Base-by-base conservation (phyloP, 495 filamentous ascomycete species). In the Aspergillus ellipticus region DNA sequence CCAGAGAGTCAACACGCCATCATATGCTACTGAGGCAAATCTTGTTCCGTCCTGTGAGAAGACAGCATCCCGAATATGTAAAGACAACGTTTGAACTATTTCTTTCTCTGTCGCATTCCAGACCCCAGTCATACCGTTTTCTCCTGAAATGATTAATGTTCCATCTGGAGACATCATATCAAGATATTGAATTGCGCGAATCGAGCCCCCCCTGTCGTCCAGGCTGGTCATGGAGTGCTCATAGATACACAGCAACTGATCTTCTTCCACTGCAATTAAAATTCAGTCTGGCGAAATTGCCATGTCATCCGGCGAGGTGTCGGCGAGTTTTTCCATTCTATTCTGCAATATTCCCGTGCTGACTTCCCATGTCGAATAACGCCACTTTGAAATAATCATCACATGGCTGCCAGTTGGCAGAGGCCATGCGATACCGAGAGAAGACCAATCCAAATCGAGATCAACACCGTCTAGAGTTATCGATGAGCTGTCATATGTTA, bases 31-130 rank as follows among this genome's bases (percentile, higher is more conserved):
- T 33, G 41, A n/a, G 22, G 42, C n/a, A 54, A 54, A 13, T 54
- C 52, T 54, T 37, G 42, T 54, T 31, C 47, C 55, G 41, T 48
- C 48, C 47, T 53, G 55, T 45, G 43, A n/a, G 28, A 20, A 31
- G 5, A 31, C 28, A 10, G 28, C 28, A 5, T 4, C 28, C 28
- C 5, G 10, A 10, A 31, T 31, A 31, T 31, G 10, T 31, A 31
- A 31, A 31, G 5, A 10, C 28, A 31, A 31, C 4, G 28, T 31
- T 10, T 31, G 28, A 31, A 31, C 28, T 31, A 4, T 31, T 10
- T 31, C 28, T 31, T 31, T 31, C 10, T 4, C 4, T 33, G 9
- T 33, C 6, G 7, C 13, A 33, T 33, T 1, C 31, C 31, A 33
- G 7, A 33, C 31, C 7, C 9, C 9, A 8, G 13, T 3, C 9